phyloP scores from a whole-genome alignment of 768 basidiomycete species.

The Tylopilus vinaceipallidus region DNA sequence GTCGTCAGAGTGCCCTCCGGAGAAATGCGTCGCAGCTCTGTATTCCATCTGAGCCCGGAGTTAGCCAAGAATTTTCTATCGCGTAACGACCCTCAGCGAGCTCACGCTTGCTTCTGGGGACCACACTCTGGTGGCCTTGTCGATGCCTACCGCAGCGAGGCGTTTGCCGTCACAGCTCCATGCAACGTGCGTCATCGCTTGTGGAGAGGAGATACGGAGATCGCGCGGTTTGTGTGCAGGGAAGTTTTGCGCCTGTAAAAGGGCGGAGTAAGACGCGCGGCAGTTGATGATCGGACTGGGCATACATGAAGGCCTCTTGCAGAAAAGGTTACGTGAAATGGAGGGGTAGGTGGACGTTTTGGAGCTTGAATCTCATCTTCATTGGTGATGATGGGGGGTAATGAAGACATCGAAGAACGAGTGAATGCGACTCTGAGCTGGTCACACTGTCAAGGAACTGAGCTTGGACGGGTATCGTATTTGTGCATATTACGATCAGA shows the following conservation, averaged over 20 bases:
- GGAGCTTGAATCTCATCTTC: conserved; percentile 59
- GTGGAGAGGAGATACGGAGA: conserved; percentile 59
- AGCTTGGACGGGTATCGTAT: conserved; percentile 11
- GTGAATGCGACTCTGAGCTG: no score
- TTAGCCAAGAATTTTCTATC: neutral
- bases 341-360: conserved; percentile 67
- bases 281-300: conserved; percentile 5
- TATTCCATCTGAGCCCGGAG: conserved; percentile 57
- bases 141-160: conserved; percentile 77
- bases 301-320: conserved; percentile 72
- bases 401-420: conserved; percentile 22
- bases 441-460: no score
- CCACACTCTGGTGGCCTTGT: conserved; percentile 78
- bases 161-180: conserved; percentile 86
- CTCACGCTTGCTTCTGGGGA: conserved; percentile 73
- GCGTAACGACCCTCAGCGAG: conserved; percentile 8
- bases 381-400: conserved; percentile 28
- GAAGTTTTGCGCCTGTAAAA: conserved; percentile 66
- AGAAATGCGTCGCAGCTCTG: conserved; percentile 60
- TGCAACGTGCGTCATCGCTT: conserved; percentile 71
- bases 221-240: conserved; percentile 80
- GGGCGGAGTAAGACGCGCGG: conserved; percentile 13
- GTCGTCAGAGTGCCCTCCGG: conserved; percentile 73
- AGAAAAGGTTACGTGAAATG: conserved; percentile 66
- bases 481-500: conserved; percentile 27